Base-by-base conservation (phyloP, 345 rosid species). In the Tarenaya hassleriana region DNA sequence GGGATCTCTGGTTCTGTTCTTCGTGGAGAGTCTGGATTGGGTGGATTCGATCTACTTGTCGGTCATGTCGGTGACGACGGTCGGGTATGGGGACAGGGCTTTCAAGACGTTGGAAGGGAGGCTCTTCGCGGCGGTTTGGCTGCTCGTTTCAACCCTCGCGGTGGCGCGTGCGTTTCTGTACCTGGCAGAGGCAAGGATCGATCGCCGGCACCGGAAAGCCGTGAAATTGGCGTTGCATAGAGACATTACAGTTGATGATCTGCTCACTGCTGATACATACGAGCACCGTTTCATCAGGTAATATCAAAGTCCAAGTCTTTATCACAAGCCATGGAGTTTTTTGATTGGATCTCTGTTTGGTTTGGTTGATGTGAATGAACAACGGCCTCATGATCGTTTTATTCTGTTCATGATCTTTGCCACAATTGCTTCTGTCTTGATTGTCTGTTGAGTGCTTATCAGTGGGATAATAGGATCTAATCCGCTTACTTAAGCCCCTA, bases 11-110 rank as follows among this genome's bases (percentile, higher is more conserved):
- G 77, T 79, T 45, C 57, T 85, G 51, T 69, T 58, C 58, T 79
- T 72, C 29, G 69, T 82, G 55, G 95, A 85, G 60, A 76, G 31
- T 4, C 49, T 85, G 59, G 72, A 50, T 40, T 74, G 79, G 59
- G 31, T 82, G 15, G 89, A 85, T 50, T 77, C 95, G 21, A 52
- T 85, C 64, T 85, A 85, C 55, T 58, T 82, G 63, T 73, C 95
- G 16, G 89, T 85, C 48, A 79, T 85, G 89, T 85, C 95, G 3
- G 89, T 85, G 0, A 85, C 95, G 0, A 85, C 89, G 0, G 95
- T 85, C 15, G 95, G 95, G 4, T 85, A 76, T 13, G 89, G 86
- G 3, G 89, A 85, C 47, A 55, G 72, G 39, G 95, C 89, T 5
- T 85, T 82, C 47, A 71, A 73, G 54, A 79, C 89, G 1, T 48